Evolutionary conservation across 352 stramenopile genomes (phyloP).

Genomic region (Globisporangium polare): DNA sequence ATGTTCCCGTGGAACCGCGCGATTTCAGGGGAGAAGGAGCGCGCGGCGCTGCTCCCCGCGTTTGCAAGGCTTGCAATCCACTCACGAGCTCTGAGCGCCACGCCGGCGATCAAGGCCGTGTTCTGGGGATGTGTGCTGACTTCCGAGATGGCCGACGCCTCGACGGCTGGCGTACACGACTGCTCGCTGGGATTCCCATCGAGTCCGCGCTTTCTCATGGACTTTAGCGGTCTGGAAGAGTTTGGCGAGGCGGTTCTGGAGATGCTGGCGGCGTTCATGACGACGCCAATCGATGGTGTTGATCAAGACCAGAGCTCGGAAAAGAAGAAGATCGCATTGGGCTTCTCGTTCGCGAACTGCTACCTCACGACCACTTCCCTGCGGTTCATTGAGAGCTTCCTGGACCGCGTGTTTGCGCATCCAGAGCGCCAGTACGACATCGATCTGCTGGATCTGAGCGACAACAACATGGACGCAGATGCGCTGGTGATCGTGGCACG

Average conservation of each 20-base stretch:
- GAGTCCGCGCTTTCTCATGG: slow-evolving; percentile 3
- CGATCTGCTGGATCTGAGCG: slow-evolving; percentile 5
- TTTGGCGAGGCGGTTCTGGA: not conserved
- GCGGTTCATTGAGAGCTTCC: not conserved
- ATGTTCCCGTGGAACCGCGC: not conserved
- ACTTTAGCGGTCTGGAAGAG: not conserved
- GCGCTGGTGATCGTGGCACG: not conserved
- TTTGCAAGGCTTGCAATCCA: not conserved
- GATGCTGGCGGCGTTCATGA: not conserved
- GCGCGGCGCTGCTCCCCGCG: not conserved
- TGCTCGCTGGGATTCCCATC: not conserved
- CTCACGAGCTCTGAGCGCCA: not conserved
- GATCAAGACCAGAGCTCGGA: not conserved
- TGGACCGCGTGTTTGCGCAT: slow-evolving; percentile 4
- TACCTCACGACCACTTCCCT: not conserved
- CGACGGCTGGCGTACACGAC: slow-evolving; percentile 1
- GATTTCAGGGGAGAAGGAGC: not conserved
- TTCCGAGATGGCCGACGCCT: slow-evolving; percentile 6
- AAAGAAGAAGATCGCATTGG: not conserved
- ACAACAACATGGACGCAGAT: not conserved
- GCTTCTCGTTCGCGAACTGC: slow-evolving; percentile 6
- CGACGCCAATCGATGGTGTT: not conserved
- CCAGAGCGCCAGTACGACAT: not conserved
- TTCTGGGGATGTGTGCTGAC: not conserved
- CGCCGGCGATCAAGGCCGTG: not conserved